These are phyloP conservation scores for Tothia fuscella DNA, from an alignment of 2,329 filamentous ascomycete genomes.

Conservation along the genomic window DNA sequence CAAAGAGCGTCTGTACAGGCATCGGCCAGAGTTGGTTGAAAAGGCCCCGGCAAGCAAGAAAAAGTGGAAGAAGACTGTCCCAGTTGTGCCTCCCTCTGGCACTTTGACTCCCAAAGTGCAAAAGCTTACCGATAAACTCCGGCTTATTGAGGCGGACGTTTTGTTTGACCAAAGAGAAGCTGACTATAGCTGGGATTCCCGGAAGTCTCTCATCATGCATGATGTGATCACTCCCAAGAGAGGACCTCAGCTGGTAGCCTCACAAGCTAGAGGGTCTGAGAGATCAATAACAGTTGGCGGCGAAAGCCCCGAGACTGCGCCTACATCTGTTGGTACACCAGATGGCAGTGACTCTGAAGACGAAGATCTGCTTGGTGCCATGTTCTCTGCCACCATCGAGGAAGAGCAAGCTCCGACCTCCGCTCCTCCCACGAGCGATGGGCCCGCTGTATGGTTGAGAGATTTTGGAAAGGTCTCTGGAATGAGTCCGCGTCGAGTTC, in stretches of 20 bases:
- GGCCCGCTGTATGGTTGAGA: slow-evolving; percentile 50
- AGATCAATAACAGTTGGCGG: too few species aligned
- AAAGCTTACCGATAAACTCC: slow-evolving; percentile 61
- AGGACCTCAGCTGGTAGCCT: too few species aligned
- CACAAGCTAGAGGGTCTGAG: too few species aligned
- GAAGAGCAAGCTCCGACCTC: slow-evolving; percentile 17
- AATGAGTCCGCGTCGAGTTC: slow-evolving; percentile 58
- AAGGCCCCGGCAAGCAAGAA: slow-evolving; percentile 27
- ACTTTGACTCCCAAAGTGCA: slow-evolving; percentile 37
- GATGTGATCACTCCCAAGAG: slow-evolving; percentile 4
- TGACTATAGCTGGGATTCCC: slow-evolving; percentile 30
- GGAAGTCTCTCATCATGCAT: slow-evolving; percentile 10
- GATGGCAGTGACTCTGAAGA: not conserved
- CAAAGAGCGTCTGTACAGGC: slow-evolving; percentile 42
- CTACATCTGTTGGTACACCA: not conserved
- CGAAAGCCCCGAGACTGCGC: slow-evolving; percentile 17
- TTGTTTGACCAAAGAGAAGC: slow-evolving; percentile 38
- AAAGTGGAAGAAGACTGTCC: slow-evolving; percentile 16
- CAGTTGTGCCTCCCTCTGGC: slow-evolving; percentile 15
- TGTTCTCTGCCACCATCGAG: slow-evolving; percentile 25
- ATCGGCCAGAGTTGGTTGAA: slow-evolving; percentile 48
- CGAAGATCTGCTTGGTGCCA: slow-evolving; percentile 9
- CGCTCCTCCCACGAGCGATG: slow-evolving; percentile 20
- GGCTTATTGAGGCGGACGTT: slow-evolving; percentile 56
- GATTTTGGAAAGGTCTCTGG: slow-evolving; percentile 81